Evolutionary conservation across 2,329 filamentous ascomycete genomes (phyloP).

Genomic region (Scedosporium aurantiacum): DNA sequence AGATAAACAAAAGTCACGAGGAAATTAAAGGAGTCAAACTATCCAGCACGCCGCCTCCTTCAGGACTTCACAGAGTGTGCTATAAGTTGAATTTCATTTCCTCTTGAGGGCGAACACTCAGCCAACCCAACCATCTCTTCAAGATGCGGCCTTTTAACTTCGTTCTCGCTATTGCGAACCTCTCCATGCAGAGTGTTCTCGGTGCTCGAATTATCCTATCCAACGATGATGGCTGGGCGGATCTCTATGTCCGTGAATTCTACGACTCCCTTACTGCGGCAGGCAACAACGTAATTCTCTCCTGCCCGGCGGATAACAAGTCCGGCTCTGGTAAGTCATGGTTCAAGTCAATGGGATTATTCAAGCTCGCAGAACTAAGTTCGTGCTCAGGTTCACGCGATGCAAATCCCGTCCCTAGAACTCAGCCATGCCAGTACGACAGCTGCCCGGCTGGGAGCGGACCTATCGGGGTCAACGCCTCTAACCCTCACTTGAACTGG

Average conservation of each 20-base stretch:
- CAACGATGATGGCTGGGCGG: conserved; percentile 67
- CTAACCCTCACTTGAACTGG: conserved; percentile 52
- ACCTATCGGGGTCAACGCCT: conserved; percentile 44
- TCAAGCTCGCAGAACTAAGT: conserved; percentile 3
- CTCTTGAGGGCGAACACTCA: no score
- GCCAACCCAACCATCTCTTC: neutral
- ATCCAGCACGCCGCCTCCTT: no score
- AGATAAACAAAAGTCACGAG: no score
- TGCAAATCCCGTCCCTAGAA: conserved; percentile 16
- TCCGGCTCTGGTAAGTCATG: conserved; percentile 46
- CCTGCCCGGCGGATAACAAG: conserved; percentile 54
- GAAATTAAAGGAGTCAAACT: no score
- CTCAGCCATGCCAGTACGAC: conserved; percentile 44
- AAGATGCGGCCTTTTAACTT: neutral
- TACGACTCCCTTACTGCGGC: conserved; percentile 42
- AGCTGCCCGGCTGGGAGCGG: conserved; percentile 48
- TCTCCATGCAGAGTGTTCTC: neutral
- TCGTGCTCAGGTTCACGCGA: conserved; percentile 32
- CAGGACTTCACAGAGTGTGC: no score
- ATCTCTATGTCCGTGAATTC: conserved; percentile 52
- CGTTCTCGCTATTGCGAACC: neutral
- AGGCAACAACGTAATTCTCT: conserved; percentile 52
- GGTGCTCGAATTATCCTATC: conserved; percentile 45
- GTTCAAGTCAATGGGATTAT: neutral
- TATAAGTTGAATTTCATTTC: no score